Evolutionary conservation across 345 rosid species (phyloP).

Genomic region (Anacardium occidentale): DNA sequence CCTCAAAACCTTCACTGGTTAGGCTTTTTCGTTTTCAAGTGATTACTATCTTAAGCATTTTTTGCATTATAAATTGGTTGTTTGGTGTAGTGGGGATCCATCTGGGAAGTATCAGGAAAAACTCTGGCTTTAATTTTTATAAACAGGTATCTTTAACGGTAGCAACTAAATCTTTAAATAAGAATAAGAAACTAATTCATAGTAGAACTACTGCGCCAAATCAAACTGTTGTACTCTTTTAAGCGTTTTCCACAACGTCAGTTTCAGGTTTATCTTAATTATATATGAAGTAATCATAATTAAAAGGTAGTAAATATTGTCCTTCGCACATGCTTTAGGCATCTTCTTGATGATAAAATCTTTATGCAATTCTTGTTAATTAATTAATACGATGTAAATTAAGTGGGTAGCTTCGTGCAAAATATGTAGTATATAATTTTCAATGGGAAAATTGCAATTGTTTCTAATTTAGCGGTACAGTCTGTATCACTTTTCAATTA

Average conservation of each 20-base stretch:
- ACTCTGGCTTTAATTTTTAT: slow-evolving; percentile 14
- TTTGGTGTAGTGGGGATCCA: slow-evolving; percentile 41
- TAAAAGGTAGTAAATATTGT: neutral
- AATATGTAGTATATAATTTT: slow-evolving; percentile 8
- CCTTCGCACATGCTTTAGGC: neutral
- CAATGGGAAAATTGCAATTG: neutral
- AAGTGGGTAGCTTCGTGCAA: slow-evolving; percentile 15
- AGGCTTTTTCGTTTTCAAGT: slow-evolving; percentile 30
- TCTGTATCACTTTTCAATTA: slow-evolving; percentile 6
- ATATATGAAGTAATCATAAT: neutral
- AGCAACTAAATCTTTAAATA: slow-evolving; percentile 14
- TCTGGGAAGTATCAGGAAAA: slow-evolving; percentile 19
- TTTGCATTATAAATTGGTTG: neutral
- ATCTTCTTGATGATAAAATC: slow-evolving; percentile 15
- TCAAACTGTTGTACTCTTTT: neutral
- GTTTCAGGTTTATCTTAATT: too few relatives aligned
- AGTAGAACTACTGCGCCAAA: neutral
- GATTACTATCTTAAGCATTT: neutral
- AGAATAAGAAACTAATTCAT: neutral
- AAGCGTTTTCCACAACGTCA: too few relatives aligned
- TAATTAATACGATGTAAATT: neutral
- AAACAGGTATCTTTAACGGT: slow-evolving; percentile 37
- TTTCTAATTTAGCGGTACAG: slow-evolving; percentile 1
- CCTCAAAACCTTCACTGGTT: slow-evolving; percentile 22
- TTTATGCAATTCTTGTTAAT: neutral